phyloP scores from a whole-genome alignment of 768 basidiomycete genomes.

The Panus rudis region DNA sequence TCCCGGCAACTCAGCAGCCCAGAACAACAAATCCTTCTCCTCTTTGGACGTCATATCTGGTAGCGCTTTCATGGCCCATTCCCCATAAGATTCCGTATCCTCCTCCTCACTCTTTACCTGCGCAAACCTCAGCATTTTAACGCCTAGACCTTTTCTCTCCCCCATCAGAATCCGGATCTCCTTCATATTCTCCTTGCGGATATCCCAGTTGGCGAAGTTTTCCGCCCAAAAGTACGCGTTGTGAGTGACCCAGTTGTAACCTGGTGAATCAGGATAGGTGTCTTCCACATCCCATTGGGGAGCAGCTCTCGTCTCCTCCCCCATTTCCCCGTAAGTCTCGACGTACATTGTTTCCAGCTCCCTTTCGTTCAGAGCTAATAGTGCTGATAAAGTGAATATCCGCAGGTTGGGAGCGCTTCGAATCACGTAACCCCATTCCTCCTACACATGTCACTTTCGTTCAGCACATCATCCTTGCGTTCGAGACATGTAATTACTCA shows the following conservation, averaged over 20 bases:
- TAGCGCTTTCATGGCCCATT: too few species aligned
- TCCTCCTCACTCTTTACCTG: too few species aligned
- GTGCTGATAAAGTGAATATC: slow-evolving; percentile 1
- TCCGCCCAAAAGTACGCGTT: slow-evolving; percentile 1
- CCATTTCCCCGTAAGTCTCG: neutral
- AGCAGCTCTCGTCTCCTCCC: neutral
- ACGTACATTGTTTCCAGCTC: too few species aligned
- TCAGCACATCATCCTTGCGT: neutral
- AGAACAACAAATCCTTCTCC: too few species aligned
- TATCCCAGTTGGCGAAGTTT: slow-evolving; percentile 6
- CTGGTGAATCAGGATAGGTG: neutral
- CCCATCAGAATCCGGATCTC: slow-evolving; percentile 10
- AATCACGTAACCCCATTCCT: neutral
- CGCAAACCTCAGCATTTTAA: too few species aligned
- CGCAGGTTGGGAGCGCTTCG: slow-evolving; percentile 1
- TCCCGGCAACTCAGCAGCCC: too few species aligned
- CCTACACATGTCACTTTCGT: neutral
- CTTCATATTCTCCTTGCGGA: slow-evolving; percentile 1
- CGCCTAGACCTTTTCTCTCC: too few species aligned
- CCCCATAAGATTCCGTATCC: too few species aligned
- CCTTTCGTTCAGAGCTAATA: neutral
- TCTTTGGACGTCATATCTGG: too few species aligned
- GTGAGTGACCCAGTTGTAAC: too few species aligned
- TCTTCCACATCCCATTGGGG: neutral
- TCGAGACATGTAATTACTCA: neutral